These are phyloP conservation scores for Citrus glauca DNA, from an alignment of 345 rosid genomes.

Conservation along the genomic window DNA sequence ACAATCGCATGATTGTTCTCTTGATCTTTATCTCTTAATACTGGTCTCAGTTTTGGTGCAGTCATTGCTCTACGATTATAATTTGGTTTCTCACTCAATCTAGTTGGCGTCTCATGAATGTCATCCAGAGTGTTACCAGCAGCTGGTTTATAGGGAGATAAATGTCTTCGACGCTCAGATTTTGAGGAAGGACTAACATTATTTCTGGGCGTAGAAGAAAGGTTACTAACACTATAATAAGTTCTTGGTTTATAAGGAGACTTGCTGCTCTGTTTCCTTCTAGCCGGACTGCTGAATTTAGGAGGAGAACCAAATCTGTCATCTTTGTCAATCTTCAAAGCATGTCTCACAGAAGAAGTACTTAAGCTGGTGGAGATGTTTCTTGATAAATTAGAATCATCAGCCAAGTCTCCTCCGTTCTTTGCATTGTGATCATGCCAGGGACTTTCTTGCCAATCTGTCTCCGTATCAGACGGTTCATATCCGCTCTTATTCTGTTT, in stretches of 20 bases:
- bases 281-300: conserved; percentile 1
- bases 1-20: conserved; percentile 12
- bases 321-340: conserved; percentile 21
- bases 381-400: conserved; percentile 21
- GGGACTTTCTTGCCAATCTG: conserved; percentile 54
- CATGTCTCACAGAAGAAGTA: conserved; percentile 1
- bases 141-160: conserved; percentile 27
- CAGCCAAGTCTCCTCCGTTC: conserved; percentile 9
- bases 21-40: conserved; percentile 21
- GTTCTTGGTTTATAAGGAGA: conserved; percentile 39
- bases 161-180: conserved; percentile 24
- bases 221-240: conserved; percentile 8
- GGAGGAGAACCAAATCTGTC: conserved; percentile 23
- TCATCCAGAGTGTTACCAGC: not conserved
- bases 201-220: conserved; percentile 17
- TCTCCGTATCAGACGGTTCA: conserved; percentile 66
- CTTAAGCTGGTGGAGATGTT: conserved; percentile 7
- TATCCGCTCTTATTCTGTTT: conserved; percentile 52
- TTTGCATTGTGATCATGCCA: conserved; percentile 11
- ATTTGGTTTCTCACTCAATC: conserved; percentile 24
- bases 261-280: conserved; percentile 38
- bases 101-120: conserved; percentile 11
- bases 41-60: conserved; percentile 34
- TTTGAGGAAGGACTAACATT: conserved; percentile 27
- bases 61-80: conserved; percentile 28